Conservation (phyloP, 2,329 filamentous ascomycete species). For the Penicillium thymicola region DNA sequence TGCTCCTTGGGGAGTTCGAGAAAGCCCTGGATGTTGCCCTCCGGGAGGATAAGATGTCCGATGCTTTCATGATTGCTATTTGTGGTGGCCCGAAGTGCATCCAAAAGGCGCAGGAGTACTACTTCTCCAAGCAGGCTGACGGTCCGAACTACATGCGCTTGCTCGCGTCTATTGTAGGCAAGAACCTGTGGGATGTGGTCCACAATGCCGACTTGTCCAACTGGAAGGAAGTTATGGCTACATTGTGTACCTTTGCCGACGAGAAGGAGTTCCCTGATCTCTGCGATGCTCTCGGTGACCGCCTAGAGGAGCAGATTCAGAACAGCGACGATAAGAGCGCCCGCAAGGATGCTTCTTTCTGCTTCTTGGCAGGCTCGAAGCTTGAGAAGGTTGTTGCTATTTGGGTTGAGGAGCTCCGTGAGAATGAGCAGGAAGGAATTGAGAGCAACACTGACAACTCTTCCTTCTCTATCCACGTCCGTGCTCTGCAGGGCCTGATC, state of each 20-base stretch:
- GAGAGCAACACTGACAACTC: slow-evolving; percentile 69
- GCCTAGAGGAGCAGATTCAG: slow-evolving; percentile 68
- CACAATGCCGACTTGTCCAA: slow-evolving; percentile 89
- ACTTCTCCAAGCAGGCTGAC: slow-evolving; percentile 76
- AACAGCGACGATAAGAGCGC: slow-evolving; percentile 53
- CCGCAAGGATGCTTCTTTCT: slow-evolving; percentile 91
- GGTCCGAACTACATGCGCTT: slow-evolving; percentile 90
- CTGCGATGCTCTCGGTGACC: slow-evolving; percentile 90
- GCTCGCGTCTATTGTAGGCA: slow-evolving; percentile 85
- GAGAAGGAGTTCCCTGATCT: slow-evolving; percentile 89
- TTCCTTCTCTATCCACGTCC: slow-evolving; percentile 87
- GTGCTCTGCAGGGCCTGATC: slow-evolving; percentile 85
- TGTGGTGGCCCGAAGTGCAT: slow-evolving; percentile 91
- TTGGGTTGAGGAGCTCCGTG: slow-evolving; percentile 86
- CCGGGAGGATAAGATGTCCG: slow-evolving; percentile 83
- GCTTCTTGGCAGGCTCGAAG: slow-evolving; percentile 92
- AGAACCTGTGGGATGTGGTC: slow-evolving; percentile 97
- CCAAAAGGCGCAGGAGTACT: slow-evolving; percentile 88
- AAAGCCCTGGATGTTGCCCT: slow-evolving; percentile 86
- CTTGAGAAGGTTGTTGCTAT: slow-evolving; percentile 95
- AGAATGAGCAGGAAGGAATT: slow-evolving; percentile 73
- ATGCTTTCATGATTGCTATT: slow-evolving; percentile 97
- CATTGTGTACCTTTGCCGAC: slow-evolving; percentile 91
- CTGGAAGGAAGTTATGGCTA: slow-evolving; percentile 97
- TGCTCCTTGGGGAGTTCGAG: slow-evolving; percentile 88